Evolutionary conservation across 2,329 filamentous ascomycete genomes (phyloP).

Genomic region (Erysiphe neolycopersici): DNA sequence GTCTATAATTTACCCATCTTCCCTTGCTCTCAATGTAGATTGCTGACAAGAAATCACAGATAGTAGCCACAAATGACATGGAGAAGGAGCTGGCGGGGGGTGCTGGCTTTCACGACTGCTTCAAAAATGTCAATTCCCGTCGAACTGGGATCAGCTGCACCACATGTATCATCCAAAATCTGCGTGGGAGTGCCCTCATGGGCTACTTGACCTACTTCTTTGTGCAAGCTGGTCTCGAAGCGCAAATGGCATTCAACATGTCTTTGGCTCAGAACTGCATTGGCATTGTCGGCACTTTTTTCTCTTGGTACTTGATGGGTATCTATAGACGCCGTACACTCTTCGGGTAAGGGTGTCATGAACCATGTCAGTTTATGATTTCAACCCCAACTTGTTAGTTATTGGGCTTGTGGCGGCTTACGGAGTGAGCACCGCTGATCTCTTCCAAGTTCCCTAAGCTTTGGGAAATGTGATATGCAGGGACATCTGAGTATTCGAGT

Average conservation of each 20-base stretch:
- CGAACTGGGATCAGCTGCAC: constrained; percentile 25
- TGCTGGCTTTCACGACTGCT: constrained; percentile 47
- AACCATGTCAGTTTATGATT: no score
- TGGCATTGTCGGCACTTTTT: constrained; percentile 26
- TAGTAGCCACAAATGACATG: constrained; percentile 65
- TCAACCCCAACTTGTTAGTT: no score
- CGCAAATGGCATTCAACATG: constrained; percentile 28
- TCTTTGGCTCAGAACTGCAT: constrained; percentile 36
- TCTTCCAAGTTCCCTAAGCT: no score
- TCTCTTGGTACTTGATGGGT: no score
- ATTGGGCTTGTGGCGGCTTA: no score
- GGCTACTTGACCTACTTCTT: constrained; percentile 38
- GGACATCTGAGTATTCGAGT: no score
- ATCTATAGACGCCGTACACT: no score
- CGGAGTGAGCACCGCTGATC: no score
- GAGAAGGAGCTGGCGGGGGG: constrained; percentile 44
- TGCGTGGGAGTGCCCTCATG: constrained; percentile 35
- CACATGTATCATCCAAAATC: constrained; percentile 31
- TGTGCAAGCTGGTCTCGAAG: constrained; percentile 25
- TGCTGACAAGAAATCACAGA: constrained; percentile 17
- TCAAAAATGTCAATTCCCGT: constrained; percentile 22
- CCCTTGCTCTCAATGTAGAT: constrained; percentile 4
- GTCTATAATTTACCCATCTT: not conserved
- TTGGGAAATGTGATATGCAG: no score
- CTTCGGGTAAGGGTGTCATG: no score